Base-by-base conservation (phyloP, 768 basidiomycete species). In the Lepiota brunneoincarnata region DNA sequence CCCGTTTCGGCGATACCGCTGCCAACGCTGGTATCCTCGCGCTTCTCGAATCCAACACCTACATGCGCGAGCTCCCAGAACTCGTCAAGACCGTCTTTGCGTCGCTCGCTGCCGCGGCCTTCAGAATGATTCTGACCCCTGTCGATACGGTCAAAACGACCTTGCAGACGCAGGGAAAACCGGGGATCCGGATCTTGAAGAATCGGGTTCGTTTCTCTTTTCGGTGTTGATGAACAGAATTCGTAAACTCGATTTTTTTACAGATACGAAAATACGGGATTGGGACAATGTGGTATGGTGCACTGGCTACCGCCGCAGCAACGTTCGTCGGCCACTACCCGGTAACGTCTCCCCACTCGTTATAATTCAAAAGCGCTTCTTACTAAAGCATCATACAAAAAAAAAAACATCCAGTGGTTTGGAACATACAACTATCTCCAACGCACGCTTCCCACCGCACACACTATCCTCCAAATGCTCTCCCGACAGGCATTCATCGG, bases 131-230 rank as follows among this genome's bases (percentile, higher is more conserved):
- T n/a, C 72, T 98, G 34, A 96, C 91, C 0, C 96, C 96, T 0
- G 80, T 98, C 47, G 95, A 98, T 69, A 95, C 95, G 1, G 63
- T 97, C 58, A 97, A 98, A 79, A 98, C 96, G 3, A 98, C 93
- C 1, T 73, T 98, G 71, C 96, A 98, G 70, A 90, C 96, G 0
- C 87, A 95, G 63, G 95, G 95, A 11, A 81, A 76, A 58, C 67
- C 72, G 1, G 95, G 91, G 0, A 72, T 87, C 51, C 63, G 66
- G 28, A 80, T 98, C 45, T 72, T 98, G 35, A 78, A 73, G 54
- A 73, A 77, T 2, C 77, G 95, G 59, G 84, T 92, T 58, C 46
- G 76, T 65, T 24, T 18, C 12, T 38, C 23, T 42, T 15, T 17
- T 18, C 35, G 6, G 31, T 12, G 18, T 40, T 39, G 14, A 38